Evolutionary conservation across 2,329 filamentous ascomycete genomes (phyloP).

Genomic region (Alternaria tenuissima): DNA sequence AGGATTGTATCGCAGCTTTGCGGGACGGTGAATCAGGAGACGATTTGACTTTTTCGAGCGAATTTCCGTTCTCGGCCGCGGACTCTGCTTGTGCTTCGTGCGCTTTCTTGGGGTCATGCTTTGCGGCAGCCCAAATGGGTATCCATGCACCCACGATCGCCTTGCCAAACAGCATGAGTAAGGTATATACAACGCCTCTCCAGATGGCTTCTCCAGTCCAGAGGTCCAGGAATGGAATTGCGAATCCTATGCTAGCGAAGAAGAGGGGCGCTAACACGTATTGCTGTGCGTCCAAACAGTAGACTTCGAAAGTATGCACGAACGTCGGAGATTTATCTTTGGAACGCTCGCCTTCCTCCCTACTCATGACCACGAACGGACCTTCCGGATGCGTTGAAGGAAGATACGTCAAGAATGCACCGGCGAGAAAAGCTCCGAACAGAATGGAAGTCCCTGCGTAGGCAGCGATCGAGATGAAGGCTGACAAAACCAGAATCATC

Average conservation of each 20-base stretch:
- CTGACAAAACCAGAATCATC: conserved; percentile 39
- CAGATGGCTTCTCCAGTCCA: conserved; percentile 41
- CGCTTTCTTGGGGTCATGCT: conserved; percentile 19
- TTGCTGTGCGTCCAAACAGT: conserved; percentile 57
- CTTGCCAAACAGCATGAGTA: conserved; percentile 36
- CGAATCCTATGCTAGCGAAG: conserved; percentile 43
- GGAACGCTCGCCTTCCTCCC: conserved; percentile 37
- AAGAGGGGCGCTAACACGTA: conserved; percentile 42
- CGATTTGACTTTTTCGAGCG: conserved; percentile 5
- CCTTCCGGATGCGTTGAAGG: conserved; percentile 30
- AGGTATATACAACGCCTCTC: conserved; percentile 37
- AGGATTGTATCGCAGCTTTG: conserved; percentile 11
- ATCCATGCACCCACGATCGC: conserved; percentile 21
- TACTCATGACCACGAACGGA: conserved; percentile 34
- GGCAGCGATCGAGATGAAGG: conserved; percentile 40
- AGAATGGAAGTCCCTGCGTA: conserved; percentile 42
- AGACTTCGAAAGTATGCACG: conserved; percentile 48
- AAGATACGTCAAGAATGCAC: conserved; percentile 39
- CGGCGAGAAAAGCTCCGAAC: conserved; percentile 44
- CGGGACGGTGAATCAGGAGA: conserved; percentile 13
- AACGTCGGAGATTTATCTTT: conserved; percentile 40
- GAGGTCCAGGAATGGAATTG: conserved; percentile 40
- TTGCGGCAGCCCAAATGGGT: conserved; percentile 12
- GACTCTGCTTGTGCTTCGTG: conserved; percentile 1
- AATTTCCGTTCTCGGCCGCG: neutral